Percentiles rank a stretch among this genome's conserved stretches.
Conservation (phyloP, 1,284 basidiomycete genomes). For the Microbotryomycetes sp. region DNA sequence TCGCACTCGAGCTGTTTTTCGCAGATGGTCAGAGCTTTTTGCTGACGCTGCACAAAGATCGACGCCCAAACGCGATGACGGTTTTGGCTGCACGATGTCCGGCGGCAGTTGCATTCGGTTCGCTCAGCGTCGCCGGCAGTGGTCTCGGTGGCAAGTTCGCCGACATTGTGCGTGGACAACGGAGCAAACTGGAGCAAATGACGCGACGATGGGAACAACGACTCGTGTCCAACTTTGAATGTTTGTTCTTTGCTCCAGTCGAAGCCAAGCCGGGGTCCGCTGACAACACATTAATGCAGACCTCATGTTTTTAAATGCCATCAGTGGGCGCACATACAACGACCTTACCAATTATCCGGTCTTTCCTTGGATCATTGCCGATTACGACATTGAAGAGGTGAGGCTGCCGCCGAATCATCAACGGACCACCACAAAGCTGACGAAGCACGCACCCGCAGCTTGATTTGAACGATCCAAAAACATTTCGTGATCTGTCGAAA, state of each 20-base stretch:
- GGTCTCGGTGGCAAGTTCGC: conserved; percentile 5
- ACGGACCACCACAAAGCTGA: conserved; percentile 59
- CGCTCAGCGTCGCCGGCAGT: conserved; percentile 1
- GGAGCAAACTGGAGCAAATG: conserved; percentile 32
- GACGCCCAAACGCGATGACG: conserved; percentile 28
- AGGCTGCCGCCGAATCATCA: conserved; percentile 4
- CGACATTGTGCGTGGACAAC: conserved; percentile 28
- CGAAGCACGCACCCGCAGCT: conserved; percentile 62
- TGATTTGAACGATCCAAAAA: conserved; percentile 58
- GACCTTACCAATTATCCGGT: conserved; percentile 92
- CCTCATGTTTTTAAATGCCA: conserved; percentile 40
- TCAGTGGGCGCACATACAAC: conserved; percentile 39
- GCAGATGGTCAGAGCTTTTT: conserved; percentile 39
- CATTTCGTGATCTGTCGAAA: conserved; percentile 70
- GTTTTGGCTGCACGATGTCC: conserved; percentile 32
- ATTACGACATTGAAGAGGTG: conserved; percentile 3
- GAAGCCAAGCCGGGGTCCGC: not conserved
- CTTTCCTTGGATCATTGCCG: conserved; percentile 59
- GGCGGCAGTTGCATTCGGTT: conserved; percentile 31
- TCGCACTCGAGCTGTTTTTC: conserved; percentile 50
- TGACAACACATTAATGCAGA: conserved; percentile 21
- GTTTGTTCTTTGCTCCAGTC: not conserved
- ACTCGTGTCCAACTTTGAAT: conserved; percentile 38
- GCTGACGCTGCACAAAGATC: conserved; percentile 35
- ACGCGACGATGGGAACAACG: conserved; percentile 38